phyloP scores from a whole-genome alignment of 306 rosid genomes.

The Citrullus colocynthis region DNA sequence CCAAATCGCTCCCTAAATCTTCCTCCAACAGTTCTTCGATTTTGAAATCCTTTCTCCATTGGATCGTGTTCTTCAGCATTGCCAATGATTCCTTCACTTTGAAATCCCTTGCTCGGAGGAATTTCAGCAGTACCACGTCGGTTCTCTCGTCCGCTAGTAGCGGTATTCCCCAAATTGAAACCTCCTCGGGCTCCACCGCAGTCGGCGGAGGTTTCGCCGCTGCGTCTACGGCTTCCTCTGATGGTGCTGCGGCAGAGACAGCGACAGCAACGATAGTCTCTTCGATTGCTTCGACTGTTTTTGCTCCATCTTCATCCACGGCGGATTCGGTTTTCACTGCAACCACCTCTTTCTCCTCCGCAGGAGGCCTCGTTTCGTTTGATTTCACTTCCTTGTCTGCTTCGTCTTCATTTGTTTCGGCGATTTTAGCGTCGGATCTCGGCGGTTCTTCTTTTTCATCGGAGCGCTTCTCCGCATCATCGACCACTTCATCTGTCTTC shows the following conservation, averaged over 20 bases:
- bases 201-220: neutral
- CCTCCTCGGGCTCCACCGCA: conserved; percentile 23
- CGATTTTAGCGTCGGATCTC: neutral
- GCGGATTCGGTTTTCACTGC: conserved; percentile 8
- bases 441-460: conserved; percentile 6
- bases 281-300: conserved; percentile 69
- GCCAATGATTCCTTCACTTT: conserved; percentile 49
- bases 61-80: conserved; percentile 58
- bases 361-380: neutral
- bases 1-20: conserved; percentile 22
- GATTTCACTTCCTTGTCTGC: neutral
- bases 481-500: conserved; percentile 14
- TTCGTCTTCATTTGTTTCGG: neutral
- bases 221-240: neutral
- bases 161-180: conserved; percentile 52
- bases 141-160: conserved; percentile 42
- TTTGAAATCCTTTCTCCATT: conserved; percentile 48
- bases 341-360: conserved; percentile 14
- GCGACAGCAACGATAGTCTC: conserved; percentile 61
- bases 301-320: conserved; percentile 65
- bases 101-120: conserved; percentile 57
- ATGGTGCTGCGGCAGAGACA: conserved; percentile 25
- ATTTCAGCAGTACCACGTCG: conserved; percentile 53
- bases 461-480: neutral
- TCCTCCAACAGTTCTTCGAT: conserved; percentile 41